Conservation (phyloP, 345 rosid genomes). For the Gossypioides kirkii region DNA sequence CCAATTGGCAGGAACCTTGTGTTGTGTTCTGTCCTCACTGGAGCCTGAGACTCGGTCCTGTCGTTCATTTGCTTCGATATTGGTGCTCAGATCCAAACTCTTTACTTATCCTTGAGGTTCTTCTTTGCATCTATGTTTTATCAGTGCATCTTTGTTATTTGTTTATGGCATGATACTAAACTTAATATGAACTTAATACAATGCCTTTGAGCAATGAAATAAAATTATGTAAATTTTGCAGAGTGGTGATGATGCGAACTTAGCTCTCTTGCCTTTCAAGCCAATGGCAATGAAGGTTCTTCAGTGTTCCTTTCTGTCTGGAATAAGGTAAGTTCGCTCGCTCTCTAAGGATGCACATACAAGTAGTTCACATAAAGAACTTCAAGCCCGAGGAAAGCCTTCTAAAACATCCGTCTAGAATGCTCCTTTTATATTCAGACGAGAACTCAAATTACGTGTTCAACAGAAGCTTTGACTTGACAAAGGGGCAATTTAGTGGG, state of each 20-base stretch:
- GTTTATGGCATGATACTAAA: neutral
- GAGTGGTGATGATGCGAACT: conserved; percentile 49
- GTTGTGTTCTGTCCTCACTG: conserved; percentile 70
- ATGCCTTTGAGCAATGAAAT: conserved; percentile 11
- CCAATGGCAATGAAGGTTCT: conserved; percentile 73
- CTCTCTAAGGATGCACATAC: neutral
- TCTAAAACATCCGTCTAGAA: neutral
- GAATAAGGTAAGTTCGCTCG: conserved; percentile 47
- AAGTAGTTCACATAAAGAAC: too few species aligned
- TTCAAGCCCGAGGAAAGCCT: neutral
- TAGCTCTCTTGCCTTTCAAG: conserved; percentile 73
- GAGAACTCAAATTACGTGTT: neutral
- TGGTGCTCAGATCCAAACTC: conserved; percentile 71
- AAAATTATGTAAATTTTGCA: conserved; percentile 32
- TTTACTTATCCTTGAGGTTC: conserved; percentile 78
- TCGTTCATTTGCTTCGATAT: conserved; percentile 64
- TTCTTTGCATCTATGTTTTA: conserved; percentile 3
- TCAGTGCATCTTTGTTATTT: neutral
- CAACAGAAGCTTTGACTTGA: neutral
- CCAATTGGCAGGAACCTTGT: conserved; percentile 84
- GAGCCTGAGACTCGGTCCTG: conserved; percentile 81
- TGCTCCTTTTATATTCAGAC: neutral
- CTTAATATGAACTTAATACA: neutral
- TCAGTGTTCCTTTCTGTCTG: conserved; percentile 74
- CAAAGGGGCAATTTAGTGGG: neutral